Base-by-base conservation (phyloP, 2,329 filamentous ascomycete genomes). In the Colletotrichum salicis region DNA sequence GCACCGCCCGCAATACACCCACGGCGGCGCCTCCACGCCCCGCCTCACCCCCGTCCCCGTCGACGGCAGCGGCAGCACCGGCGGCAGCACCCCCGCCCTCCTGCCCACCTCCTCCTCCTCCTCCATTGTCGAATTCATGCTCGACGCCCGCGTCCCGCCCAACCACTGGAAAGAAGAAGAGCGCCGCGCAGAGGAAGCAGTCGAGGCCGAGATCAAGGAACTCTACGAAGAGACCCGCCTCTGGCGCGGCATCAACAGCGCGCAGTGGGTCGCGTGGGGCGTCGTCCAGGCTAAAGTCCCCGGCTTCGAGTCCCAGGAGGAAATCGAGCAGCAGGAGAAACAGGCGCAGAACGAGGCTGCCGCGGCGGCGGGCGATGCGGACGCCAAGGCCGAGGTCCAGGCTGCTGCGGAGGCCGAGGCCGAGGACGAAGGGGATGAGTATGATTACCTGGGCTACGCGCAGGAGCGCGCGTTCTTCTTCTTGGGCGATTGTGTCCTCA, bases 241-340 rank as follows among this genome's bases (percentile, higher is more conserved):
- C 57, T 99, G 96, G 96, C 90, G 96, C 3, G 86, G 94, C 0
- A 94, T 94, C 51, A 97, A 96, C 82, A 95, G 92, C 45, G 94
- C 94, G 2, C 90, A 93, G 82, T 99, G 96, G 96, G 90, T 97
- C 29, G 94, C 95, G 1, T 99, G 96, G 96, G 96, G 96, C 29
- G 94, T 98, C 73, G 93, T 99, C 63, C 96, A 99, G 83, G 96
- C 96, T 59, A 95, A 96, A 79, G 87, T 97, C 1, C 91, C 94
- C 0, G 94, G 91, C 0, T 86, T 96, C 79, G 89, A 92, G 22
- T 82, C 84, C 19, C 84, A 85, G 45, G 83, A 71, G 61, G 73
- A 72, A 37, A 71, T 64, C 33, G 69, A 71, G 65, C 52, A 54
- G 65, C 65, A 69, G 45, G 69, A 71, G 65, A 71, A 69, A 59